Percentiles rank a stretch among this genome's conserved stretches.
These are phyloP conservation scores for Xylariaceae sp. DNA, from an alignment of 2,329 filamentous ascomycete genomes.

Conservation along the genomic window DNA sequence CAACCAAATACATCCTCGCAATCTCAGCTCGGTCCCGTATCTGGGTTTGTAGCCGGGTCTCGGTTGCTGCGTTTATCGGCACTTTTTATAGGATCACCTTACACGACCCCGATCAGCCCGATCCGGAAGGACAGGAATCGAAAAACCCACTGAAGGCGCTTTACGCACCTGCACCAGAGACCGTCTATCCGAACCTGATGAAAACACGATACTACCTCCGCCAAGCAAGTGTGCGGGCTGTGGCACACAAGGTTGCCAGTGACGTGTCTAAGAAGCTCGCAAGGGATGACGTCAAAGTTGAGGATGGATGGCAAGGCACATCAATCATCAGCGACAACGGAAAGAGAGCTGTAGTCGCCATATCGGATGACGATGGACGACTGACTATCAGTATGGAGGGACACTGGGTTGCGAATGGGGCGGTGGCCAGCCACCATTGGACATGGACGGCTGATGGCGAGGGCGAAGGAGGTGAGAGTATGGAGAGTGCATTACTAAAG, in stretches of 20 bases:
- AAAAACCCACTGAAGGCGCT: slow-evolving; percentile 31
- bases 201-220: slow-evolving; percentile 44
- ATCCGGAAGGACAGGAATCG: slow-evolving; percentile 2
- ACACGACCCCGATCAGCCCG: slow-evolving; percentile 23
- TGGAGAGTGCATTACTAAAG: slow-evolving; percentile 11
- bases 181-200: slow-evolving; percentile 39
- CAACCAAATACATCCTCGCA: slow-evolving; percentile 38
- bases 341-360: slow-evolving; percentile 12
- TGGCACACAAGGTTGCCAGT: slow-evolving; percentile 15
- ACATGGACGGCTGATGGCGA: slow-evolving; percentile 15
- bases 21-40: slow-evolving; percentile 37
- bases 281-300: slow-evolving; percentile 18
- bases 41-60: slow-evolving; percentile 14
- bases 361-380: slow-evolving; percentile 43
- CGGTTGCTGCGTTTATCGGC: slow-evolving; percentile 13
- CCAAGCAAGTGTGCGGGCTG: slow-evolving; percentile 33
- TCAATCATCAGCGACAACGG: slow-evolving; percentile 15
- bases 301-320: slow-evolving; percentile 19
- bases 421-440: slow-evolving; percentile 8
- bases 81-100: slow-evolving; percentile 23
- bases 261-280: slow-evolving; percentile 9
- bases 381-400: slow-evolving; percentile 32
- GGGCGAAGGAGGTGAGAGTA: slow-evolving; percentile 1
- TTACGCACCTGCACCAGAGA: slow-evolving; percentile 40
- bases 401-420: slow-evolving; percentile 7